These are phyloP conservation scores for Candida nonsorbophila DNA, from an alignment of 805 yeast species.

Conservation along the genomic window DNA sequence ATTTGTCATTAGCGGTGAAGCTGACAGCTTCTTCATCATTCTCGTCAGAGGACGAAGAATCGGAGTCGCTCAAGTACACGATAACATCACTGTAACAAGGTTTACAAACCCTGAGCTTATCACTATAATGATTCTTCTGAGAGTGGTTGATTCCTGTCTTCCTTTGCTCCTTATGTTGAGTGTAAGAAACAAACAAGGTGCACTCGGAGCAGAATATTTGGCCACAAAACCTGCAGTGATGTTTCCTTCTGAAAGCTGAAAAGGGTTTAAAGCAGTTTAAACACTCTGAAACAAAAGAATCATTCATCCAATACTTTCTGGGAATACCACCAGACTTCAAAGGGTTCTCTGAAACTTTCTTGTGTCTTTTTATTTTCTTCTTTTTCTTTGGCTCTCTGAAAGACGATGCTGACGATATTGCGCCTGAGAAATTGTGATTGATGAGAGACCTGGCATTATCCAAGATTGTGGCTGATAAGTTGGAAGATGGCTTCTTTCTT, in stretches of 20 bases:
- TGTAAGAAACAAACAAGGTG: conserved; percentile 65
- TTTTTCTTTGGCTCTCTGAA: conserved; percentile 9
- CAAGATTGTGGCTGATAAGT: conserved; percentile 26
- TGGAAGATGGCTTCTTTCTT: conserved; percentile 22
- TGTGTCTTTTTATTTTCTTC: conserved; percentile 22
- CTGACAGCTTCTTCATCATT: conserved; percentile 23
- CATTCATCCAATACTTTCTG: conserved; percentile 93
- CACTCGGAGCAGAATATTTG: conserved; percentile 88
- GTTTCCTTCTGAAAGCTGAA: conserved; percentile 83
- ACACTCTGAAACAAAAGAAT: conserved; percentile 85
- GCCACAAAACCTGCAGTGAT: conserved; percentile 94
- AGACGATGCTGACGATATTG: conserved; percentile 28
- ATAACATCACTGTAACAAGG: conserved; percentile 74
- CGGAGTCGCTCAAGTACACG: conserved; percentile 63
- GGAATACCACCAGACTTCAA: conserved; percentile 51
- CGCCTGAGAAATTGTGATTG: conserved; percentile 18
- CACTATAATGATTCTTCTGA: conserved; percentile 47
- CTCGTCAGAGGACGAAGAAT: conserved; percentile 27
- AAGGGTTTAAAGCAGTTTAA: conserved; percentile 76
- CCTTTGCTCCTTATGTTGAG: conserved; percentile 35
- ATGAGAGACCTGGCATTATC: conserved; percentile 36
- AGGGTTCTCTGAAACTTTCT: conserved; percentile 33
- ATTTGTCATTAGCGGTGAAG: conserved; percentile 9
- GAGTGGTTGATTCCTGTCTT: conserved; percentile 11
- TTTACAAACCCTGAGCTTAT: conserved; percentile 71